A percentile compares a stretch with the other conserved stretches of the same genome.
phyloP scores from a whole-genome alignment of 2,329 filamentous ascomycete genomes.

The Gyromitra esculenta region DNA sequence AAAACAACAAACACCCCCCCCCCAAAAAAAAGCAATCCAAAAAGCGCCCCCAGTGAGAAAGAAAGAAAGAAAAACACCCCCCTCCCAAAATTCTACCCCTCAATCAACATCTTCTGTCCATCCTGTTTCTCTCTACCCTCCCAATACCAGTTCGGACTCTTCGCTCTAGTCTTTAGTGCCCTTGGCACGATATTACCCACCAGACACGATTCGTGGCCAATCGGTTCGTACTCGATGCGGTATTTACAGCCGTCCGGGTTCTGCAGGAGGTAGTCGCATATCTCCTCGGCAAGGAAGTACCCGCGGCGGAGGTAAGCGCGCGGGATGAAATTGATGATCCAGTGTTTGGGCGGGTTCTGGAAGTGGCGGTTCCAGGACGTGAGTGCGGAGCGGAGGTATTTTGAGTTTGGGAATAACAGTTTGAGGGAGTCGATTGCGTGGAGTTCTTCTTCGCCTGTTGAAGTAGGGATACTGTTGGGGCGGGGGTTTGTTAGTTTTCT shows the following conservation, averaged over 20 bases:
- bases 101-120: not conserved
- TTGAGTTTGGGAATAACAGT: conserved; percentile 51
- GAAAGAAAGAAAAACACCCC: conserved; percentile 10
- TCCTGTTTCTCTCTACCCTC: conserved; percentile 37
- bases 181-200: conserved; percentile 50
- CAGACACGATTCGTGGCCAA: conserved; percentile 51
- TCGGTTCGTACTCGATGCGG: conserved; percentile 54
- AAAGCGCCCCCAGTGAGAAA: conserved; percentile 24
- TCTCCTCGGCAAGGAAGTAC: conserved; percentile 52
- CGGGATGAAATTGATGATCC: conserved; percentile 56
- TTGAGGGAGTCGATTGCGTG: conserved; percentile 52
- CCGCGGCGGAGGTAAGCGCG: conserved; percentile 54
- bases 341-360: conserved; percentile 54
- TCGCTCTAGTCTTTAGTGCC: conserved; percentile 23
- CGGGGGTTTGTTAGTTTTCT: conserved; percentile 3
- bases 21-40: conserved; percentile 18
- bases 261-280: conserved; percentile 51
- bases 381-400: conserved; percentile 46
- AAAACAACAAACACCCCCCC: conserved; percentile 30
- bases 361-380: conserved; percentile 54
- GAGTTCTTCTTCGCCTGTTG: conserved; percentile 41
- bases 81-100: conserved; percentile 8
- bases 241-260: conserved; percentile 48
- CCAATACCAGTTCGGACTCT: conserved; percentile 48
- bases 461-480: conserved; percentile 9